Evolutionary conservation across 257 asterid species (phyloP).

Genomic region (Lycium ferocissimum): DNA sequence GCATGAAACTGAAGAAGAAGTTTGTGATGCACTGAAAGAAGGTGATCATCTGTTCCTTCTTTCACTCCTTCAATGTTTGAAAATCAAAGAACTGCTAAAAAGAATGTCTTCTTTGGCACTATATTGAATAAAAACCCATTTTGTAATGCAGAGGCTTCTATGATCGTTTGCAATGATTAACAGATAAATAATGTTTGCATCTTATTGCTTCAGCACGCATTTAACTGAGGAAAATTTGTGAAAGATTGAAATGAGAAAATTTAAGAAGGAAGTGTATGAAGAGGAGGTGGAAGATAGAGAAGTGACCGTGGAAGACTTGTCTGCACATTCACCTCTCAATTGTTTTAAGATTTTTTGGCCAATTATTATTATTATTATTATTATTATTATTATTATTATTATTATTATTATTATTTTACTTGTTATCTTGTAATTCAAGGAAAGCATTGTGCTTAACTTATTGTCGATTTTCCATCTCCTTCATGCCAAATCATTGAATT

Average conservation of each 20-base stretch:
- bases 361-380: neutral
- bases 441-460: neutral
- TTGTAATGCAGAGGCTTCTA: constrained; percentile 1
- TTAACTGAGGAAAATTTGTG: neutral
- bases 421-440: constrained; percentile 6
- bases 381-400: too few relatives aligned
- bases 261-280: neutral
- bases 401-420: too few relatives aligned
- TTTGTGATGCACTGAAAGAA: constrained; percentile 86
- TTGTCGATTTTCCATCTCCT: neutral
- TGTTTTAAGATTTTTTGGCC: neutral
- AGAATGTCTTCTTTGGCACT: constrained; percentile 17
- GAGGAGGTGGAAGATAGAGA: neutral
- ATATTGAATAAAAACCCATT: neutral
- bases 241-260: neutral
- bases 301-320: neutral
- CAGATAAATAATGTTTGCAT: constrained; percentile 5
- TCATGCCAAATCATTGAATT: neutral
- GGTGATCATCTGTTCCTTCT: constrained; percentile 49
- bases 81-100: constrained; percentile 1
- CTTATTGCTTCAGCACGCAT: neutral
- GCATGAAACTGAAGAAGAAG: constrained; percentile 89
- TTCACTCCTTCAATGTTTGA: neutral
- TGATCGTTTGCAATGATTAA: neutral
- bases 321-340: constrained; percentile 8